These are phyloP conservation scores for Helicosporidium sp. DNA, from an alignment of 139 green algal genomes.

Conservation along the genomic window DNA sequence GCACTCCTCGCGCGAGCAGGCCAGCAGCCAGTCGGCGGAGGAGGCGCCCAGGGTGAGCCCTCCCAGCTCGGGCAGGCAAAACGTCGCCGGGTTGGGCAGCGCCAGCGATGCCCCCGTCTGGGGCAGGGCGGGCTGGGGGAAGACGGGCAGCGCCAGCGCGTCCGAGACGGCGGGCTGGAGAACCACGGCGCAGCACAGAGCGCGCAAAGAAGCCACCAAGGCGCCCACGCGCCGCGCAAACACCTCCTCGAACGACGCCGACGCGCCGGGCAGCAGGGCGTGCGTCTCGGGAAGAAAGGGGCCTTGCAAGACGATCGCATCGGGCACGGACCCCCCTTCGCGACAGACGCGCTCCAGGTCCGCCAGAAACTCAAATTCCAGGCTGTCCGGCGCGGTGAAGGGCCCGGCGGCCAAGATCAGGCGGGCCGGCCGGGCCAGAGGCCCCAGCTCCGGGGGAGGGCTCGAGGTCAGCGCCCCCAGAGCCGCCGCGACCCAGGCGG, in stretches of 20 bases:
- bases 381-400: slow-evolving; percentile 38
- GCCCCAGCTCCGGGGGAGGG: no score
- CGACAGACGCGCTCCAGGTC: slow-evolving; percentile 47
- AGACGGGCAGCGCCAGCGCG: slow-evolving; percentile 40
- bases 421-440: no score
- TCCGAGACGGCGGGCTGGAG: slow-evolving; percentile 61
- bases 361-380: slow-evolving; percentile 42
- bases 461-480: no score
- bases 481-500: background rate
- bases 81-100: slow-evolving; percentile 34
- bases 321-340: slow-evolving; percentile 7
- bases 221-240: background rate
- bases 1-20: slow-evolving; percentile 23
- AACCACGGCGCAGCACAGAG: slow-evolving; percentile 28
- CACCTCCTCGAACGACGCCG: slow-evolving; percentile 80
- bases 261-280: slow-evolving; percentile 53
- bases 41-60: slow-evolving; percentile 7
- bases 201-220: background rate
- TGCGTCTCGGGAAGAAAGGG: no score
- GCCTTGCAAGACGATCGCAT: no score
- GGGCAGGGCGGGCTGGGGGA: slow-evolving; percentile 46
- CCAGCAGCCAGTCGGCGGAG: slow-evolving; percentile 33
- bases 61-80: background rate
- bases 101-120: background rate
- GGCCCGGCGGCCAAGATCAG: slow-evolving; percentile 48